phyloP scores from a whole-genome alignment of 2,329 filamentous ascomycete genomes.

The Fusarium sp. region DNA sequence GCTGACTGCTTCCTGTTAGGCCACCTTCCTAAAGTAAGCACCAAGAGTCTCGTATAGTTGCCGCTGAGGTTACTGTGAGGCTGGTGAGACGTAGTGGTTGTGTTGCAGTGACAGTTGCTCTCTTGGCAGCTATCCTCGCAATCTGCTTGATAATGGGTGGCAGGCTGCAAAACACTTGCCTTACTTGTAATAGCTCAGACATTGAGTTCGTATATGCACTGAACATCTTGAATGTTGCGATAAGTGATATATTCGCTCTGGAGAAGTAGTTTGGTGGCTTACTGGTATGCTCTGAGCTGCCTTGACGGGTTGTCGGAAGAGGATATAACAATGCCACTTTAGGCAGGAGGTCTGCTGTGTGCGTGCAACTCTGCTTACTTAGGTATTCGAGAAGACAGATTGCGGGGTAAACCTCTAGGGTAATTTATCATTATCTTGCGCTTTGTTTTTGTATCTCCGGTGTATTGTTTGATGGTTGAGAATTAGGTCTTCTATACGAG shows the following conservation, averaged over 20 bases:
- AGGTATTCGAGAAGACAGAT: not conserved
- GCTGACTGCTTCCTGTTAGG: not conserved
- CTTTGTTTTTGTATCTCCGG: not conserved
- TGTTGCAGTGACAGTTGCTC: not conserved
- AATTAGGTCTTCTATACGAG: not conserved
- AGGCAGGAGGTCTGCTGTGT: not conserved
- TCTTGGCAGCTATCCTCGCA: not conserved
- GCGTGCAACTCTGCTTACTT: not conserved
- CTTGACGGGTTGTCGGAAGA: not conserved
- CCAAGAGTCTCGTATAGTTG: not conserved
- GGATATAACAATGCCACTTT: not conserved
- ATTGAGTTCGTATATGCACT: not conserved
- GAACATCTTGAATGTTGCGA: not conserved
- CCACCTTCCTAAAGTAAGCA: conserved; percentile 2
- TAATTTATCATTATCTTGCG: not conserved
- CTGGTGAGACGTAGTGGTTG: not conserved
- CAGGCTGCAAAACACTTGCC: not conserved
- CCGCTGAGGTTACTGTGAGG: not conserved
- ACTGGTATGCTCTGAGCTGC: not conserved
- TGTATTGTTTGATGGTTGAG: not conserved
- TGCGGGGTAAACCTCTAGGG: not conserved
- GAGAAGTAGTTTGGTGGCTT: not conserved
- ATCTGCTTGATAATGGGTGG: not conserved
- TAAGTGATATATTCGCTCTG: not conserved
- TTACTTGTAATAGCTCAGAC: not conserved